Percentiles rank a stretch among this genome's conserved stretches.
phyloP scores from a whole-genome alignment of 2,329 filamentous ascomycete genomes.

The Pestalotiopsis sp. region DNA sequence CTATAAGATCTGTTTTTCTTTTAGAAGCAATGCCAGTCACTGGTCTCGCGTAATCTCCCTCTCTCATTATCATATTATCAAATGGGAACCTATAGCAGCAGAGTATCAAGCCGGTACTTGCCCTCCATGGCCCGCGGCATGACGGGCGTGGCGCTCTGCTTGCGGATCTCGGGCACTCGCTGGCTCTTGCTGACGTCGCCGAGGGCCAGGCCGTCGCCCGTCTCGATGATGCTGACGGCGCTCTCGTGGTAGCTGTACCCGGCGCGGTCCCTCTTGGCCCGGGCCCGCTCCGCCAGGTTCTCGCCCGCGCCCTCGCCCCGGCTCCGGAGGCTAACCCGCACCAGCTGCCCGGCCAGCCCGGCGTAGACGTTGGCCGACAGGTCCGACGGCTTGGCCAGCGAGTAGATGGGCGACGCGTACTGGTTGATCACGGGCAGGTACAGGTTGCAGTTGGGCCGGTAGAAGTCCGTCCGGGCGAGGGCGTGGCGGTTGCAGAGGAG shows the following conservation, averaged over 20 bases:
- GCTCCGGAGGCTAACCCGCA: slow-evolving; percentile 39
- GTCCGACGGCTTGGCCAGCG: slow-evolving; percentile 47
- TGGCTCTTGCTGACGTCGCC: slow-evolving; percentile 25
- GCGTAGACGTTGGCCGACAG: slow-evolving; percentile 48
- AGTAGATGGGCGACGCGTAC: slow-evolving; percentile 38
- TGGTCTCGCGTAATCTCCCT: too few species aligned
- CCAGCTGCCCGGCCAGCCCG: slow-evolving; percentile 47
- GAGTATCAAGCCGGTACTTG: background rate
- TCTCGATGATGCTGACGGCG: slow-evolving; percentile 27
- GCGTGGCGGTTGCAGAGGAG: slow-evolving; percentile 48
- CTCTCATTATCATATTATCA: too few species aligned
- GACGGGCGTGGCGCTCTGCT: background rate
- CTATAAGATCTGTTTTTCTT: too few species aligned
- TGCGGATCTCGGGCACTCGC: slow-evolving; percentile 15
- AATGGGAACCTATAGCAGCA: background rate
- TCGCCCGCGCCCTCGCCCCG: background rate
- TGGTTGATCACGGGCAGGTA: slow-evolving; percentile 35
- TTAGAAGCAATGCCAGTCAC: too few species aligned
- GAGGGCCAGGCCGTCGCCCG: slow-evolving; percentile 27
- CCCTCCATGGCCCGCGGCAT: background rate
- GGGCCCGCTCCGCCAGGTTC: background rate
- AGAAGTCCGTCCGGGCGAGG: slow-evolving; percentile 40
- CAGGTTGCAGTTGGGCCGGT: slow-evolving; percentile 50
- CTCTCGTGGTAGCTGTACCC: slow-evolving; percentile 13
- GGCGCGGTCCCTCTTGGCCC: background rate